Evolutionary conservation across 192 early-diverging fungal genomes (phyloP), one percentile per base, ranked within the genome.

Genomic region (Backusella tarrabulga): DNA sequence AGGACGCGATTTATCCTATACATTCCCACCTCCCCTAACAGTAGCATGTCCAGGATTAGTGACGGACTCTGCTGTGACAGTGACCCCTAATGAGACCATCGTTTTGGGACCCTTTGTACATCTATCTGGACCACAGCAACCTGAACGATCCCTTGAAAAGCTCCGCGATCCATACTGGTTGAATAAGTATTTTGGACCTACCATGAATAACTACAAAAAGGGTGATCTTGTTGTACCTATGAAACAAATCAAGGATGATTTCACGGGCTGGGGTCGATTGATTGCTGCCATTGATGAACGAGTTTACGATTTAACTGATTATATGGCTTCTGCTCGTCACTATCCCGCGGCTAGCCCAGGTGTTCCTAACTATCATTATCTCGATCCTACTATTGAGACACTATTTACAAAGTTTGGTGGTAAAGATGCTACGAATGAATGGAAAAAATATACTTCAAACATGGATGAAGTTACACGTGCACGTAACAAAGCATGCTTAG

Each of bases 231-330:
- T 92, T 0, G 86, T 87, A 75, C 72, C 79, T 29, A 73, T 77
- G 70, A 80, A 87, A 67, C 85, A 89, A 52, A 83, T 93, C 34
- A 72, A 77, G 1, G 80, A 82, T 34, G 81, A 83, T n/a, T 81
- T 77, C 29, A 83, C 81, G 6, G 74, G 77, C 12, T 83, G 75
- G 74, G 81, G 81, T 52, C 72, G 87, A 69, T 84, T 85, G 60
- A 89, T 87, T 85, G 83, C 86, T 8, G 80, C 88, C n/a, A 88
- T 93, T 69, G 85, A 93, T 42, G 81, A 87, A 34, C 84, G 85
- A 21, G 88, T 93, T 12, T 93, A 91, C 69, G 91, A 92, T 77
- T 77, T 93, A 34, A 86, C 85, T 14, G 75, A 87, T 50, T 93
- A 93, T 73, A 90, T 91, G 79, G 78, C 67, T 34, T 87, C 85